A percentile compares a stretch with the other conserved stretches of the same genome.
These are phyloP conservation scores for Monosporascus sp. DNA, from an alignment of 2,329 filamentous ascomycete species.

Conservation along the genomic window DNA sequence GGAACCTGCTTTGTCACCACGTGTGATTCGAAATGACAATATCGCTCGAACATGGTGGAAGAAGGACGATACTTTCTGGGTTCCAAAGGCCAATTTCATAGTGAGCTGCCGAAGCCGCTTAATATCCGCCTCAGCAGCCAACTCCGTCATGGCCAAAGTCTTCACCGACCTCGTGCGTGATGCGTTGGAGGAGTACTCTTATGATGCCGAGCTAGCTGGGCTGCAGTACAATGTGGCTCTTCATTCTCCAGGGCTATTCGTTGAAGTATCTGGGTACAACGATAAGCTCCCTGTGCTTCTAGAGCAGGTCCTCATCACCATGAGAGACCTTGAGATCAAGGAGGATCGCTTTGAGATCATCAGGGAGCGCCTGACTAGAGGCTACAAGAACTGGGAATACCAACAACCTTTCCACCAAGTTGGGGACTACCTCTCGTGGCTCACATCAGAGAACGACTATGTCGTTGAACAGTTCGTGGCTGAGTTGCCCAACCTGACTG, in stretches of 20 bases:
- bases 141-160: constrained; percentile 69
- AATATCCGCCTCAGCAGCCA: constrained; percentile 72
- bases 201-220: constrained; percentile 90
- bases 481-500: constrained; percentile 69
- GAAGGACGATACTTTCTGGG: constrained; percentile 98
- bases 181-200: constrained; percentile 86
- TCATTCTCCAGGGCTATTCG: constrained; percentile 66
- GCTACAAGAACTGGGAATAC: constrained; percentile 80
- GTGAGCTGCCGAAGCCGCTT: constrained; percentile 76
- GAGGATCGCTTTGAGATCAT: constrained; percentile 88
- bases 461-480: constrained; percentile 73
- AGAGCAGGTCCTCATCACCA: constrained; percentile 79
- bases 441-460: constrained; percentile 71
- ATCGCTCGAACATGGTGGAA: constrained; percentile 88
- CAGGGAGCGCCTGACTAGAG: constrained; percentile 74
- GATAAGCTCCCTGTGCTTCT: constrained; percentile 90
- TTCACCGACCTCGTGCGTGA: constrained; percentile 85
- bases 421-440: constrained; percentile 73
- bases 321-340: constrained; percentile 77
- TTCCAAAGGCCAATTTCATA: constrained; percentile 85
- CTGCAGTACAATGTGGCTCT: constrained; percentile 74
- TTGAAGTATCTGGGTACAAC: constrained; percentile 86
- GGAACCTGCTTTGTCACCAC: constrained; percentile 67
- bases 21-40: constrained; percentile 78
- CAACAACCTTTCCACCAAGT: constrained; percentile 88